Evolutionary conservation across 2,329 filamentous ascomycete genomes (phyloP).

Genomic region (Ascochyta clinopodiicola): DNA sequence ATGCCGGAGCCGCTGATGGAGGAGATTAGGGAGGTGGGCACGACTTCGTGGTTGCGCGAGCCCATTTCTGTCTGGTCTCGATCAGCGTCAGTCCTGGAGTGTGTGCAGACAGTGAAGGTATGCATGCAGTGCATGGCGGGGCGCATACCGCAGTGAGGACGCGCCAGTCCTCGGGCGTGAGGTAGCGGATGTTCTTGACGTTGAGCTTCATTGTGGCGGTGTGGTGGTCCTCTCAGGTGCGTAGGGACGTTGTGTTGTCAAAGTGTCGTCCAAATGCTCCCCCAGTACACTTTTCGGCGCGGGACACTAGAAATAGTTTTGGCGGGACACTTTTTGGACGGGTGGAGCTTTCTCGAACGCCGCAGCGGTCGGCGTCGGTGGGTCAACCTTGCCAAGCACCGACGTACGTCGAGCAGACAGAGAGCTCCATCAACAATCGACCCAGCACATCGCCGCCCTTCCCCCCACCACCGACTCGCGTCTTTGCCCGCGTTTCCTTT

Average conservation of each 20-base stretch:
- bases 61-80: constrained; percentile 81
- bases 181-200: constrained; percentile 89
- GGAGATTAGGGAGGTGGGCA: constrained; percentile 87
- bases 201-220: constrained; percentile 82
- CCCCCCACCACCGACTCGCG: constrained; percentile 19
- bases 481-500: constrained; percentile 3
- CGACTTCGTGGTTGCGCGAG: constrained; percentile 95
- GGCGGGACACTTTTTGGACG: constrained; percentile 21
- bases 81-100: constrained; percentile 48
- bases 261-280: too few relatives aligned
- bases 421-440: constrained; percentile 42
- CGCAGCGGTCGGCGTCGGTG: constrained; percentile 14
- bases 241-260: constrained; percentile 11
- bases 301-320: neutral
- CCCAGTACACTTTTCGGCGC: constrained; percentile 4
- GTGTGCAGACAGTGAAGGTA: constrained; percentile 13
- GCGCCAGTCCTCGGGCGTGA: constrained; percentile 91
- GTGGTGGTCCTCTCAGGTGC: neutral
- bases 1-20: constrained; percentile 75
- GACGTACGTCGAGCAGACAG: constrained; percentile 17
- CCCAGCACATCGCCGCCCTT: constrained; percentile 25
- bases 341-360: constrained; percentile 33
- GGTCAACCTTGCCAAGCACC: constrained; percentile 13
- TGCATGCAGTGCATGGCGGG: constrained; percentile 6
- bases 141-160: constrained; percentile 81